These are phyloP conservation scores for Trametopsis cervina DNA, from an alignment of 768 basidiomycete genomes.

Conservation along the genomic window DNA sequence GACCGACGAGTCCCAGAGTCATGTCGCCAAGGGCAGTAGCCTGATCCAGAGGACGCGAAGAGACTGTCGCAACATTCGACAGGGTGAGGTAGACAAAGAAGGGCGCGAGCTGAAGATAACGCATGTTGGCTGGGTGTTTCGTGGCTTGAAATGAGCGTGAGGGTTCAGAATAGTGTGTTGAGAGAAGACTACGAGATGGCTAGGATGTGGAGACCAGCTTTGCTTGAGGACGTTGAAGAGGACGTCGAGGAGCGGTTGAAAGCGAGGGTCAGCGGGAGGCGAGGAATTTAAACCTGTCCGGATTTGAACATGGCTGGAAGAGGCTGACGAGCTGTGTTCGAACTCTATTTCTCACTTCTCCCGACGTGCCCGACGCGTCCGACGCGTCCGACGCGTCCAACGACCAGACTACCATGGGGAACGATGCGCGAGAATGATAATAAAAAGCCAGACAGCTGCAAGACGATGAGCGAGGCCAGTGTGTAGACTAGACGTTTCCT, in stretches of 20 bases:
- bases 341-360: background rate
- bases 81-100: conserved; percentile 8
- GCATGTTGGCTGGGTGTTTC: conserved; percentile 3
- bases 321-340: conserved; percentile 1
- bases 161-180: conserved; percentile 4
- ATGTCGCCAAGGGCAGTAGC: conserved; percentile 1
- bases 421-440: too few relatives aligned
- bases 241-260: conserved; percentile 1
- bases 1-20: conserved; percentile 10
- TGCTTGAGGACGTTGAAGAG: conserved; percentile 5
- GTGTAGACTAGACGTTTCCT: too few relatives aligned
- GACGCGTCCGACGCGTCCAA: too few relatives aligned
- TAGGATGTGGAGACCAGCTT: conserved; percentile 6
- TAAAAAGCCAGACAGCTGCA: too few relatives aligned
- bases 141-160: conserved; percentile 8
- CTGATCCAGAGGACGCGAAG: conserved; percentile 11
- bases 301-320: conserved; percentile 4
- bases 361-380: too few relatives aligned
- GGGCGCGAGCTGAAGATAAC: conserved; percentile 11
- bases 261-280: conserved; percentile 1
- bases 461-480: too few relatives aligned
- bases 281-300: background rate
- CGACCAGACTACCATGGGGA: too few relatives aligned
- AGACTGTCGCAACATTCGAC: conserved; percentile 3
- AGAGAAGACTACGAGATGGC: conserved; percentile 12